Evolutionary conservation across 805 yeast genomes (phyloP).

Genomic region (Crinitomyces ghanaensis): DNA sequence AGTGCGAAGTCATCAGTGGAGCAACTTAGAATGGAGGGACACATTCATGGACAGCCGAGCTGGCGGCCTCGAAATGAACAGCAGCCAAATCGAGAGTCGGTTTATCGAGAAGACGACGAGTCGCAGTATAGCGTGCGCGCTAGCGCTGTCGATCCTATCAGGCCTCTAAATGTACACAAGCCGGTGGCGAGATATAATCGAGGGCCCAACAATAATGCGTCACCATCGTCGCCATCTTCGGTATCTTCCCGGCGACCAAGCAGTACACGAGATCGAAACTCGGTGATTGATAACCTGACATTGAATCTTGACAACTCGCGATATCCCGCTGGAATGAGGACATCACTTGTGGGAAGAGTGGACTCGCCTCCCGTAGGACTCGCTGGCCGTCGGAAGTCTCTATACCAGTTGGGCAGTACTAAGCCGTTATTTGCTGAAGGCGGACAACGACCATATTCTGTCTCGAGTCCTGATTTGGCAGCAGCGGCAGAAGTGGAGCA

Average conservation of each 20-base stretch:
- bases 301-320: not conserved
- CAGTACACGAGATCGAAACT: not conserved
- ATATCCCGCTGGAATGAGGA: constrained; percentile 3
- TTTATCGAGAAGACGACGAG: not conserved
- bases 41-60: not conserved
- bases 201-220: not conserved
- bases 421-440: too few species aligned
- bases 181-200: not conserved
- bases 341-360: constrained; percentile 9
- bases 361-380: constrained; percentile 5
- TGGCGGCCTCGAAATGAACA: not conserved
- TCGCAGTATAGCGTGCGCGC: too few species aligned
- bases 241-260: not conserved
- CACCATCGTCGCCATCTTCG: not conserved
- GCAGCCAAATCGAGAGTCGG: constrained; percentile 1
- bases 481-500: constrained; percentile 1
- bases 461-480: not conserved
- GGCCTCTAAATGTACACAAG: not conserved
- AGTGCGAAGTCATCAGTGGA: constrained; percentile 17
- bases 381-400: not conserved
- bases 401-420: too few species aligned
- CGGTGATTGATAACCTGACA: constrained; percentile 2
- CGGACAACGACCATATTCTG: too few species aligned
- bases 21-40: constrained; percentile 5
- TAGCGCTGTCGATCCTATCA: not conserved